Conservation (phyloP, 1,284 basidiomycete genomes). For the Apiotrichum gamsii region DNA sequence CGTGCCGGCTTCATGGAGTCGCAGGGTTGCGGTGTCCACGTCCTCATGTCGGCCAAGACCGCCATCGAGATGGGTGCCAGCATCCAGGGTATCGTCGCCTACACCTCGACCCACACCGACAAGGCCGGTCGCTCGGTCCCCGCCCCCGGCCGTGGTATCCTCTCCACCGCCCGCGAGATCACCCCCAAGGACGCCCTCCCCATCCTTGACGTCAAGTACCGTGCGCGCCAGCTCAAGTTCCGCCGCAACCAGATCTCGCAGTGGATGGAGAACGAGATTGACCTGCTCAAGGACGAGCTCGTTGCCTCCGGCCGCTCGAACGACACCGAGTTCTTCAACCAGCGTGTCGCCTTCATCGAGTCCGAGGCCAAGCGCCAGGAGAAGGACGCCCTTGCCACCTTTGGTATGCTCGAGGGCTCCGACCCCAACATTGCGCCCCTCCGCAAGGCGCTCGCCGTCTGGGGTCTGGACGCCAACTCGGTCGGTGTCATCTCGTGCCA, state of each 20-base stretch:
- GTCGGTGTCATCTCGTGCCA: conserved; percentile 55
- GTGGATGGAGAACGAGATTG: conserved; percentile 84
- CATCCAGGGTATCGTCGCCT: conserved; percentile 87
- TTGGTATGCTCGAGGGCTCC: conserved; percentile 86
- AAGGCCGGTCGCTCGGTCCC: conserved; percentile 93
- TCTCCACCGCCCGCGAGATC: conserved; percentile 73
- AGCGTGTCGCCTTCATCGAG: conserved; percentile 74
- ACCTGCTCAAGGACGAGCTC: conserved; percentile 71
- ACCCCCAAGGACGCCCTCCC: conserved; percentile 63
- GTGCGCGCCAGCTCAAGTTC: conserved; percentile 85
- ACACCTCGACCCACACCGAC: conserved; percentile 95
- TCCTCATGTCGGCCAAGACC: conserved; percentile 93
- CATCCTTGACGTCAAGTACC: conserved; percentile 76
- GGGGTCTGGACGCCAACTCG: conserved; percentile 89
- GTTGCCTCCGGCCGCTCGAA: conserved; percentile 52
- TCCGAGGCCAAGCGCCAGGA: conserved; percentile 84
- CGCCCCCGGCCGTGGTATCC: conserved; percentile 82
- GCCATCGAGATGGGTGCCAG: conserved; percentile 90
- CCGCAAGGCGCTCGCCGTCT: conserved; percentile 89
- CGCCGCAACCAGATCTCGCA: conserved; percentile 86
- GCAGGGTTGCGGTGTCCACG: conserved; percentile 92
- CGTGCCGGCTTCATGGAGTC: conserved; percentile 97
- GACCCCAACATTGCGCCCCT: conserved; percentile 83
- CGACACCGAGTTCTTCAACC: conserved; percentile 64
- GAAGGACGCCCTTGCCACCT: conserved; percentile 78